Conservation (phyloP, 768 basidiomycete genomes). For the Cystobasidium tubakii region DNA sequence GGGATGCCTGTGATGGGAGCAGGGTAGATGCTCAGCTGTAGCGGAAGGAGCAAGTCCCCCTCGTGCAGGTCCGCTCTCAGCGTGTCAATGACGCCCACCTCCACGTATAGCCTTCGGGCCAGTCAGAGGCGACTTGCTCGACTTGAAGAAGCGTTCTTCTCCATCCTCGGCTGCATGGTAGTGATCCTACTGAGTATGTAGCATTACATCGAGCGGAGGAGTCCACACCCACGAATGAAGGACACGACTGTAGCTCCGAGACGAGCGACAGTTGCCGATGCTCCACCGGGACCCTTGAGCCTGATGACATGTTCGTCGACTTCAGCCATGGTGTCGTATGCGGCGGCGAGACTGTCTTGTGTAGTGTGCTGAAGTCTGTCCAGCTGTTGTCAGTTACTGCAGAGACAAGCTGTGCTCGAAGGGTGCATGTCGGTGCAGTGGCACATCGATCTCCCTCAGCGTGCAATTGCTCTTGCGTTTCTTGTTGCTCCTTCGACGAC, state of each 20-base stretch:
- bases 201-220: no score
- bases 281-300: slow-evolving; percentile 25
- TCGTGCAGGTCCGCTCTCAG: no score
- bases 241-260: slow-evolving; percentile 26
- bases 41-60: no score
- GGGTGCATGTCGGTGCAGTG: no score
- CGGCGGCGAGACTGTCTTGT: neutral
- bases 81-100: slow-evolving; percentile 34
- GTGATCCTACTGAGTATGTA: neutral
- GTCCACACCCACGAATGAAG: slow-evolving; percentile 16
- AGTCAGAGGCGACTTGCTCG: slow-evolving; percentile 23
- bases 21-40: neutral
- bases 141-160: slow-evolving; percentile 43
- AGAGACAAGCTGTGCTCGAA: neutral
- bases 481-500: no score
- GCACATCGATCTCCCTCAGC: no score
- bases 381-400: no score
- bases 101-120: slow-evolving; percentile 44
- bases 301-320: slow-evolving; percentile 22
- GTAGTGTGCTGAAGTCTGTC: no score
- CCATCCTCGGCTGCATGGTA: slow-evolving; percentile 30
- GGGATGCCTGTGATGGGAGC: slow-evolving; percentile 48
- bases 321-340: slow-evolving; percentile 11
- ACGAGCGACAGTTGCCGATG: slow-evolving; percentile 5
- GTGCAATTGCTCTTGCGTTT: no score